A percentile compares a stretch with the other conserved stretches of the same genome.
Conservation (phyloP, 768 basidiomycete species). For the Kwoniella newhampshirensis region DNA sequence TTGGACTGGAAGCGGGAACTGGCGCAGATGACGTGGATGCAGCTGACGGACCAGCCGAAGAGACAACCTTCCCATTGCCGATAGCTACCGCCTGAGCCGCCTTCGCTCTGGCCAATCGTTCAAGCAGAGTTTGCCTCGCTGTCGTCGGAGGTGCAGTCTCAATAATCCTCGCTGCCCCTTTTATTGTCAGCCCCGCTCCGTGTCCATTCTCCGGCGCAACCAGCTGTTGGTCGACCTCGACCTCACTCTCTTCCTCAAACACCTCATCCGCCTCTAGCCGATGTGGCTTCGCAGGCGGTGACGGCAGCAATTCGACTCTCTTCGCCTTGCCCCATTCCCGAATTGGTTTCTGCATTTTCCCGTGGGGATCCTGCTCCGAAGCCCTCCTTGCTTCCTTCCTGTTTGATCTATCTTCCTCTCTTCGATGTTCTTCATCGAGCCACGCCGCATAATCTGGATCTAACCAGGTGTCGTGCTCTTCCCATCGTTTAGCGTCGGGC, state of each 20-base stretch:
- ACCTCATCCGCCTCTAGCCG: slow-evolving; percentile 21
- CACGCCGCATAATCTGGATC: slow-evolving; percentile 40
- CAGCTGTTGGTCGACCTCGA: not conserved
- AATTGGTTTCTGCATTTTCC: slow-evolving; percentile 7
- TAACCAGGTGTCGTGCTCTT: slow-evolving; percentile 40
- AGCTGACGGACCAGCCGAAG: too few species aligned
- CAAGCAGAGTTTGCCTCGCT: slow-evolving; percentile 21
- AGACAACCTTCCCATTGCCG: too few species aligned
- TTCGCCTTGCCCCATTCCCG: slow-evolving; percentile 14
- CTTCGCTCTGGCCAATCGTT: slow-evolving; percentile 35
- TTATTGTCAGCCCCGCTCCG: slow-evolving; percentile 17
- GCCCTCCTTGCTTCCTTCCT: slow-evolving; percentile 13
- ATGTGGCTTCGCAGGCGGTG: slow-evolving; percentile 16
- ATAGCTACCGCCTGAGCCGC: slow-evolving; percentile 10
- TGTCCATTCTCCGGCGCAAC: not conserved
- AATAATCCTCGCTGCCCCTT: slow-evolving; percentile 22
- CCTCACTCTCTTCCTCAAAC: slow-evolving; percentile 4
- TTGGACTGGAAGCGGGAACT: not conserved
- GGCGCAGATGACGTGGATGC: too few species aligned
- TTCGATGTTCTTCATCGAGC: slow-evolving; percentile 30
- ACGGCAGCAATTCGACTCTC: slow-evolving; percentile 30
- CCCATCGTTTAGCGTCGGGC: slow-evolving; percentile 27
- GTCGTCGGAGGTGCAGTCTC: slow-evolving; percentile 3
- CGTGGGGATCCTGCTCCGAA: not conserved
- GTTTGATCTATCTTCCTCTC: slow-evolving; percentile 24